Conservation (phyloP, 257 asterid species). For the Phtheirospermum japonicum region DNA sequence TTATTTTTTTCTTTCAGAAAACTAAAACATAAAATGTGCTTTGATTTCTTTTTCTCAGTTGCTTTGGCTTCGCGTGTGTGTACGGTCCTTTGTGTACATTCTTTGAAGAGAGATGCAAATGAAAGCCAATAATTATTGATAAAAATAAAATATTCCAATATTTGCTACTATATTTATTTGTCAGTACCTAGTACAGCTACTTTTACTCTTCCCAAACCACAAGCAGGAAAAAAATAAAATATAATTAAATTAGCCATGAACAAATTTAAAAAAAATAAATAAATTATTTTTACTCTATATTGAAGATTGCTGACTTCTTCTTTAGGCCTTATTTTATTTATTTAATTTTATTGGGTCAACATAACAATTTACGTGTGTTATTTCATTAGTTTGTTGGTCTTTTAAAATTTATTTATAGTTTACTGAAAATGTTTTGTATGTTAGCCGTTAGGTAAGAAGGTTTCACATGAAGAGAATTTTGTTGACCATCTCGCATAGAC, state of each 20-base stretch:
- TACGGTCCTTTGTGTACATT: conserved; percentile 16
- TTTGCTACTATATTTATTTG: not conserved
- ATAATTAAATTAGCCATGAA: conserved; percentile 19
- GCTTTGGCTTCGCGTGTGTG: conserved; percentile 18
- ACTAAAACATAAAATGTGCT: conserved; percentile 13
- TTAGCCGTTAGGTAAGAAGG: not conserved
- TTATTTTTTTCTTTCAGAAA: conserved; percentile 16
- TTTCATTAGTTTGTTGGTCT: not conserved
- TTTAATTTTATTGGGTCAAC: not conserved
- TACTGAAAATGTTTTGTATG: not conserved
- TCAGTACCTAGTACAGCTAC: not conserved
- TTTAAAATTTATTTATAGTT: not conserved
- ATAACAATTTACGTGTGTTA: not conserved
- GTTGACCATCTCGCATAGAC: not conserved
- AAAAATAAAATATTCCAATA: conserved; percentile 17
- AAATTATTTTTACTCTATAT: not conserved
- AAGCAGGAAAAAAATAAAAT: not conserved
- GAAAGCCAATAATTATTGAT: not conserved
- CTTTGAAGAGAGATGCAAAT: conserved; percentile 1
- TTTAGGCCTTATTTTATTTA: not conserved
- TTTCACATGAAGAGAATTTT: not conserved
- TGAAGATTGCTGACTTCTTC: conserved; percentile 1
- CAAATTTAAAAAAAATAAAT: too few relatives aligned
- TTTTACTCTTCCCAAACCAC: conserved; percentile 4
- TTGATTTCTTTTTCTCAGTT: conserved; percentile 12